These are phyloP conservation scores for Vicia villosa DNA, from an alignment of 306 rosid species.

Conservation along the genomic window DNA sequence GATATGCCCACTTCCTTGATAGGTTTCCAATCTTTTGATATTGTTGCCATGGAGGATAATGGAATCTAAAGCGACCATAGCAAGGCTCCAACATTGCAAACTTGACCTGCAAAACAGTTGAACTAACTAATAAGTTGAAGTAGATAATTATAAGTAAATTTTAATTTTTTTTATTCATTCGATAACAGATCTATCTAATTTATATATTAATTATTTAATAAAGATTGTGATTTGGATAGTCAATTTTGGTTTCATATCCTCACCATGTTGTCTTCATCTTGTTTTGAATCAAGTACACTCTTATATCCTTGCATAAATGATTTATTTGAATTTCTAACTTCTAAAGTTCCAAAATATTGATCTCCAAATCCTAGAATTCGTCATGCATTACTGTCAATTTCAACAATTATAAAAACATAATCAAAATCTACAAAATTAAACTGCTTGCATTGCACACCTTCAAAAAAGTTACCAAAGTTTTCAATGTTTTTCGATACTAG, in stretches of 20 bases:
- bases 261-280: slow-evolving; percentile 50
- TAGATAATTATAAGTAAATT: too few relatives aligned
- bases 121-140: not conserved
- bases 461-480: slow-evolving; percentile 44
- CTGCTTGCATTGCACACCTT: slow-evolving; percentile 36
- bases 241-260: not conserved
- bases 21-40: slow-evolving; percentile 54
- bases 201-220: too few relatives aligned
- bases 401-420: not conserved
- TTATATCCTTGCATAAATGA: slow-evolving; percentile 45
- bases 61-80: slow-evolving; percentile 49
- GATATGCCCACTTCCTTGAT: slow-evolving; percentile 52
- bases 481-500: slow-evolving; percentile 42
- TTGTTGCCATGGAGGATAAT: slow-evolving; percentile 64
- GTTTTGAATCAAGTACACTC: slow-evolving; percentile 54
- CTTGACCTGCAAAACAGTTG: slow-evolving; percentile 35
- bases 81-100: too few relatives aligned
- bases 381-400: slow-evolving; percentile 10
- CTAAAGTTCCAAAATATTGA: slow-evolving; percentile 39
- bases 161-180: too few relatives aligned
- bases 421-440: not conserved
- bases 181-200: too few relatives aligned
- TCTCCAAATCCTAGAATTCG: slow-evolving; percentile 43
- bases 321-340: slow-evolving; percentile 17
- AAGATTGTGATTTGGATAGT: not conserved